phyloP scores from a whole-genome alignment of 306 rosid species.

The Gastrolobium villosum region DNA sequence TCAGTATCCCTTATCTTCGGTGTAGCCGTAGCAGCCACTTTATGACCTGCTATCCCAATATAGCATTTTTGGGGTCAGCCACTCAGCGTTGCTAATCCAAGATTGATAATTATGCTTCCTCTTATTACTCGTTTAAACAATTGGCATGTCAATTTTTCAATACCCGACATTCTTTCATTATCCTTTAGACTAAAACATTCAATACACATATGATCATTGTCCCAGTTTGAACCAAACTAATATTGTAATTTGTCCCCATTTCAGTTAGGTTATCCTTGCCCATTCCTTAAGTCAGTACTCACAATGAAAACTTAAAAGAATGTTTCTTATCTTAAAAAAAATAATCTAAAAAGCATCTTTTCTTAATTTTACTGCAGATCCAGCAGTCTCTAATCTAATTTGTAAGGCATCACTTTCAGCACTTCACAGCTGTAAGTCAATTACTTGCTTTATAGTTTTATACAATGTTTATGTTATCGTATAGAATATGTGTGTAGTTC shows the following conservation, averaged over 20 bases:
- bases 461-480: background rate
- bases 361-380: background rate
- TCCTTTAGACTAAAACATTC: background rate
- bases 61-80: no score
- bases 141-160: constrained; percentile 3
- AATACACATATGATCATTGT: constrained; percentile 8
- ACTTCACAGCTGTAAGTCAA: constrained; percentile 7
- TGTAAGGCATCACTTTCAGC: background rate
- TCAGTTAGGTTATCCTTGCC: background rate
- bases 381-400: constrained; percentile 16
- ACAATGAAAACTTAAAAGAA: constrained; percentile 16
- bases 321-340: background rate
- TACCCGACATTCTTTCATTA: background rate
- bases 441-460: background rate
- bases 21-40: no score
- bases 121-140: background rate
- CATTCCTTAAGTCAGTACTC: constrained; percentile 2
- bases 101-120: background rate
- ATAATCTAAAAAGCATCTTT: background rate
- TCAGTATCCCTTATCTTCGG: background rate
- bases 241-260: background rate
- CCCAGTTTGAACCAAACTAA: constrained; percentile 3
- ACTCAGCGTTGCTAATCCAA: no score
- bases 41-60: no score
- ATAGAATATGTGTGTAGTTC: background rate